Conservation (phyloP, 2,329 filamentous ascomycete species). For the Ceratocystis destructans region DNA sequence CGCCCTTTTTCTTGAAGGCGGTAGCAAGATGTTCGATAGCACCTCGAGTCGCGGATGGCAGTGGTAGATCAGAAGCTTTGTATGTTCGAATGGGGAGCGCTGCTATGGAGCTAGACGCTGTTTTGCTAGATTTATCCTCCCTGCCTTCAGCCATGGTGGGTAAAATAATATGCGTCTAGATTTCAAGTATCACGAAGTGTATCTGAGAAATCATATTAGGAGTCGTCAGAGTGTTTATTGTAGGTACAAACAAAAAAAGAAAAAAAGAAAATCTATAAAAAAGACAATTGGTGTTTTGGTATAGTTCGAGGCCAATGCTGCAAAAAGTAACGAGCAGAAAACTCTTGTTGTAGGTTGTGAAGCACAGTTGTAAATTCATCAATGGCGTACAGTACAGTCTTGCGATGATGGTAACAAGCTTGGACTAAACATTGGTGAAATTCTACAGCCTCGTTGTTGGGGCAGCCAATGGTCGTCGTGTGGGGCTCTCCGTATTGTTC, state of each 20-base stretch:
- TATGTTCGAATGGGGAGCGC: slow-evolving; percentile 34
- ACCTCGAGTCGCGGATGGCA: slow-evolving; percentile 57
- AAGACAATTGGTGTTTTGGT: background rate
- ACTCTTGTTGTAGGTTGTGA: background rate
- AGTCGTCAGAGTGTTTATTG: background rate
- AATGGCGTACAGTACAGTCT: too few relatives aligned
- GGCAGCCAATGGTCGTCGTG: background rate
- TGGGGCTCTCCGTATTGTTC: background rate
- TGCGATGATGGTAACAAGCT: too few relatives aligned
- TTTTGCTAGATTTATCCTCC: background rate
- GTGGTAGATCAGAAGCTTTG: slow-evolving; percentile 61
- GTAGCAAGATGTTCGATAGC: slow-evolving; percentile 65
- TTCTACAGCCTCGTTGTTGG: background rate
- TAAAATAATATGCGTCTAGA: background rate
- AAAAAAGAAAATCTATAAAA: too few relatives aligned
- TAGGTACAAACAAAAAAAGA: too few relatives aligned
- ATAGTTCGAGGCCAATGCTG: background rate
- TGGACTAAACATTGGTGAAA: background rate
- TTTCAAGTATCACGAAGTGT: background rate
- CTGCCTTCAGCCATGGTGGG: slow-evolving; percentile 2
- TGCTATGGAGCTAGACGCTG: background rate
- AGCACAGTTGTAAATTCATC: too few relatives aligned
- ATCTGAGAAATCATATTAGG: background rate
- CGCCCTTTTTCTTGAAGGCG: slow-evolving; percentile 74
- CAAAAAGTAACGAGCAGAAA: background rate